Conservation (phyloP, 805 yeast species). For the Saccharomycopsis olivae region DNA sequence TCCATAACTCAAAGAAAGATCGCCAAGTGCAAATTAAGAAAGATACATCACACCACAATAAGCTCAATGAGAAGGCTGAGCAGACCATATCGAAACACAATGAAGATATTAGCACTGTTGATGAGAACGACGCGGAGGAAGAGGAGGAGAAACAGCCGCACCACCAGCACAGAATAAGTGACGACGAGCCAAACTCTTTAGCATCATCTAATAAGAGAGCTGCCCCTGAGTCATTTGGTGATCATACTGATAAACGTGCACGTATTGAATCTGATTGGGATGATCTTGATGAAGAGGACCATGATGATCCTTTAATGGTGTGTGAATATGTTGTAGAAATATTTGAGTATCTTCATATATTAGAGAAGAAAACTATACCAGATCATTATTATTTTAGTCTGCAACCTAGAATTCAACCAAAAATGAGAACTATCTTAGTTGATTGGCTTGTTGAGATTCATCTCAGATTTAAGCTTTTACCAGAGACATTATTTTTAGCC, state of each 20-base stretch:
- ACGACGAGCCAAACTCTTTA: too few species aligned
- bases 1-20: too few species aligned
- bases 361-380: constrained; percentile 67
- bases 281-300: constrained; percentile 61
- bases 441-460: constrained; percentile 94
- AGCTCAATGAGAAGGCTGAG: too few species aligned
- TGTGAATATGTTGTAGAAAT: constrained; percentile 86
- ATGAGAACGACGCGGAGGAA: too few species aligned
- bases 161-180: too few species aligned
- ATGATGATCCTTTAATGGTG: constrained; percentile 78
- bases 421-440: constrained; percentile 77
- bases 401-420: constrained; percentile 62
- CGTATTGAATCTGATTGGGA: constrained; percentile 41
- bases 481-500: constrained; percentile 77
- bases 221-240: constrained; percentile 5
- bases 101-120: too few species aligned
- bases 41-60: too few species aligned
- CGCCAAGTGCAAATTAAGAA: too few species aligned
- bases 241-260: constrained; percentile 10
- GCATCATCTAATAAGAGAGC: constrained; percentile 19
- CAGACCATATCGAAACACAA: too few species aligned
- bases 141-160: too few species aligned
- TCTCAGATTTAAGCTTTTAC: constrained; percentile 67
- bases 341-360: constrained; percentile 63
- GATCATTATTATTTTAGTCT: constrained; percentile 54